Evolutionary conservation across 495 filamentous ascomycete species (phyloP).

Genomic region (Aspergillus bridgeri): DNA sequence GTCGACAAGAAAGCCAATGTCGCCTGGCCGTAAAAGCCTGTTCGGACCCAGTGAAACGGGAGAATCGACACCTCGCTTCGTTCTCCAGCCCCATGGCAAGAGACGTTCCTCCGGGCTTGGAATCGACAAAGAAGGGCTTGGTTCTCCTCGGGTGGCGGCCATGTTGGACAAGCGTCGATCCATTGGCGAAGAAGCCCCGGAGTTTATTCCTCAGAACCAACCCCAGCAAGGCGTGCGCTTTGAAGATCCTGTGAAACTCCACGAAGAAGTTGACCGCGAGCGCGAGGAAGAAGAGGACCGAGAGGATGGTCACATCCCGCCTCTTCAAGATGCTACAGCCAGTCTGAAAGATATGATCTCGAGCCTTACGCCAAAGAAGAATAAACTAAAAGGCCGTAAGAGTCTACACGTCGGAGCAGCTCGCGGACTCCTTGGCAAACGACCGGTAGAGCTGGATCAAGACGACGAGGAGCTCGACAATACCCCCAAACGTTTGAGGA

Average conservation of each 20-base stretch:
- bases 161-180: slow-evolving; percentile 70
- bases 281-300: slow-evolving; percentile 59
- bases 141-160: slow-evolving; percentile 71
- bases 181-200: slow-evolving; percentile 60
- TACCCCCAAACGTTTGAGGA: slow-evolving; percentile 67
- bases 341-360: slow-evolving; percentile 74
- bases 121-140: slow-evolving; percentile 69
- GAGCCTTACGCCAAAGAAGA: slow-evolving; percentile 73
- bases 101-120: slow-evolving; percentile 70
- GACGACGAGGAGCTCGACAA: slow-evolving; percentile 62
- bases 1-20: slow-evolving; percentile 34
- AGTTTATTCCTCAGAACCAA: slow-evolving; percentile 55
- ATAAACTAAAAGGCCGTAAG: slow-evolving; percentile 62
- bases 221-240: slow-evolving; percentile 54
- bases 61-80: slow-evolving; percentile 57
- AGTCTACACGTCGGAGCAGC: slow-evolving; percentile 75
- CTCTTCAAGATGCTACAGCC: slow-evolving; percentile 56
- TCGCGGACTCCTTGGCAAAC: slow-evolving; percentile 69
- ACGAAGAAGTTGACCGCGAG: slow-evolving; percentile 66
- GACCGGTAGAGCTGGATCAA: slow-evolving; percentile 67
- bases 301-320: slow-evolving; percentile 53
- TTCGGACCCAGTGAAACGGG: slow-evolving; percentile 61
- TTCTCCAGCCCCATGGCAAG: slow-evolving; percentile 60
- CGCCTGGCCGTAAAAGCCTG: slow-evolving; percentile 42
- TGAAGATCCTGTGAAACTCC: slow-evolving; percentile 63